These are phyloP conservation scores for Ceratocystis alfenasii DNA, from an alignment of 2,329 filamentous ascomycete species.

Conservation along the genomic window DNA sequence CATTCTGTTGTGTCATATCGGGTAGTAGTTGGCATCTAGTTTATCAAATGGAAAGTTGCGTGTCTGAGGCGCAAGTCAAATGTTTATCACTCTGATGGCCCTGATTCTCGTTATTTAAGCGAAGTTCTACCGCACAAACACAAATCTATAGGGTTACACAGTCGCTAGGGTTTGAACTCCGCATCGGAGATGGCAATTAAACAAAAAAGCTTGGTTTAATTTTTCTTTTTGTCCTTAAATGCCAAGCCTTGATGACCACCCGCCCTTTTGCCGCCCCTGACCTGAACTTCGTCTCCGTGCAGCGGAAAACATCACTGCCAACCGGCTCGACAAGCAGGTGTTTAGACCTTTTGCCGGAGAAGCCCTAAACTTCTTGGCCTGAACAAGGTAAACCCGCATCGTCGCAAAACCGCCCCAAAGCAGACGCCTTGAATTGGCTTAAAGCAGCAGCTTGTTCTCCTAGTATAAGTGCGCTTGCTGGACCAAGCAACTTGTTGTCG, in stretches of 20 bases:
- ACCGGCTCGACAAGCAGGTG: conserved; percentile 1
- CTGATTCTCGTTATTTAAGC: too few relatives aligned
- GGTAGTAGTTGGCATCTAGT: too few relatives aligned
- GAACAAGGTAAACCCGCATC: too few relatives aligned
- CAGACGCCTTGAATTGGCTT: background rate
- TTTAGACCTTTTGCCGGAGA: too few relatives aligned
- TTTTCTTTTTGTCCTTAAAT: background rate
- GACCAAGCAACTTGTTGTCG: background rate
- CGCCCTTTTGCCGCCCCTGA: background rate
- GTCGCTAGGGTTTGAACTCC: background rate
- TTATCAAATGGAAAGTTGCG: too few relatives aligned
- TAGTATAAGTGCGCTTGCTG: background rate
- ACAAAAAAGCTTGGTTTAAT: background rate
- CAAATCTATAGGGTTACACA: background rate
- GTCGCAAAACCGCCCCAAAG: background rate
- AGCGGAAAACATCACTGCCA: background rate
- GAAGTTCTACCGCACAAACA: too few relatives aligned
- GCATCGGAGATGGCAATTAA: background rate
- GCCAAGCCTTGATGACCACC: background rate
- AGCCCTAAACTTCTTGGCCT: too few relatives aligned
- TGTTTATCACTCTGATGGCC: too few relatives aligned
- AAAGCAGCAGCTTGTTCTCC: too few relatives aligned
- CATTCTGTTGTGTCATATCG: too few relatives aligned
- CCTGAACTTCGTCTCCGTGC: background rate
- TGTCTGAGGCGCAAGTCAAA: too few relatives aligned